phyloP scores from a whole-genome alignment of 2,329 filamentous ascomycete species.

The Cytospora paraplurivora region DNA sequence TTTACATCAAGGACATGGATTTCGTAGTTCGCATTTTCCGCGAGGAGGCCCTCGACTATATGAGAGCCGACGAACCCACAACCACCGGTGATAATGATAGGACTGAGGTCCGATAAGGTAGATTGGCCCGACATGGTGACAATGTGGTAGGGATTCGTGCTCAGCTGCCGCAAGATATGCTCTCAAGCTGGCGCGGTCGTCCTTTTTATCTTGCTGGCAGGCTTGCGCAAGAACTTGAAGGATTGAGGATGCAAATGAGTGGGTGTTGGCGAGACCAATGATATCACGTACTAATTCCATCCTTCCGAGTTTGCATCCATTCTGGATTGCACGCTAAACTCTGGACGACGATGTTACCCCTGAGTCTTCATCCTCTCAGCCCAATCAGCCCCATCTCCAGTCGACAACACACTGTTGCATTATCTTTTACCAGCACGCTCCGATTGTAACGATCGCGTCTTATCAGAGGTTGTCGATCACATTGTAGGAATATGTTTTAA shows the following conservation, averaged over 20 bases:
- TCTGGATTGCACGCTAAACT: no score
- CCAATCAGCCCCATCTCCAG: no score
- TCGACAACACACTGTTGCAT: no score
- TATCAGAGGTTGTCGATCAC: not conserved
- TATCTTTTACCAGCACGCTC: not conserved
- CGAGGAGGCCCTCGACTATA: constrained; percentile 25
- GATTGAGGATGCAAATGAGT: not conserved
- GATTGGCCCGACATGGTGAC: constrained; percentile 3
- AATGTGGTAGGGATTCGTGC: not conserved
- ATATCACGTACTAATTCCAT: no score
- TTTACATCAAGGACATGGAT: constrained; percentile 29
- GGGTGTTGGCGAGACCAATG: not conserved
- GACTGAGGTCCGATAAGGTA: constrained; percentile 20
- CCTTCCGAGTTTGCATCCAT: no score
- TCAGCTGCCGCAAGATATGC: not conserved
- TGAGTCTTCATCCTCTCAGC: no score
- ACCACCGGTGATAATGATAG: constrained; percentile 29
- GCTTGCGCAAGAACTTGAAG: constrained; percentile 6
- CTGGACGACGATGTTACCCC: no score
- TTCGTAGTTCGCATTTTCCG: constrained; percentile 16
- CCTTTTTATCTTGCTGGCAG: not conserved
- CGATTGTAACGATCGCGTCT: not conserved
- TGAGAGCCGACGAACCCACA: constrained; percentile 31
- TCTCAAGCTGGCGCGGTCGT: not conserved
- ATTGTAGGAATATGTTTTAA: not conserved